Base-by-base conservation (phyloP, 139 green algal genomes). In the Micractinium sp. region DNA sequence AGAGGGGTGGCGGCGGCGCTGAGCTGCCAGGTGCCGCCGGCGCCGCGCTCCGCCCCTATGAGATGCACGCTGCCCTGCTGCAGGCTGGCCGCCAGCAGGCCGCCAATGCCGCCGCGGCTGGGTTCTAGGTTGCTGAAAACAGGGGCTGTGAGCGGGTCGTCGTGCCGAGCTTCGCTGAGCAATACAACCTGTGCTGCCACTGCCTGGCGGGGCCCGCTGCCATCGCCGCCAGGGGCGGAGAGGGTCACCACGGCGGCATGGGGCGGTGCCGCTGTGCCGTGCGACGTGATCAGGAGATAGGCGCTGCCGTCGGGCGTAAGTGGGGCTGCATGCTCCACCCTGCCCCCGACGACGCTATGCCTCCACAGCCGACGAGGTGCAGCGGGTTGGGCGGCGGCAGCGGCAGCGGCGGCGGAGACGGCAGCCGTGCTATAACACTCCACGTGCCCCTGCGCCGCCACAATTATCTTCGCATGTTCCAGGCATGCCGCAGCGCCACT, bases 101-200 rank as follows among this genome's bases (percentile, higher is more conserved):
- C 41, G 35, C 12, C 71, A 29, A 38, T 66, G 16, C 27, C 38
- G 2, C 27, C 29, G n/a, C 85, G 82, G 41, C 29, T 56, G 47
- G 47, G 69, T 20, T 31, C 85, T 71, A 88, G 31, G 85, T 82
- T 81, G 85, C 69, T 82, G 47, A 88, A 88, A 2, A 18, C 38
- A 0, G 82, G 39, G 27, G n/a, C 60, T 39, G 38, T 38, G 82
- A 39, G 4, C 0, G 33, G 29, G 27, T n/a, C 63, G 14, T 87
- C 78, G 25, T 63, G 27, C 77, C 56, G 36, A 2, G 2, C 25
- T 67, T 66, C 66, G 3, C 31, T 67, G 27, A 29, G 38, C 63
- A 87, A 63, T 0, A 33, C 61, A 36, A 81, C 63, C 22, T 35
- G 35, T 5, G 63, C 35, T 67, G 47, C 80, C 4, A 63, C 29